A percentile compares a stretch with the other conserved stretches of the same genome.
phyloP scores from a whole-genome alignment of 75 land plant species.

The Cryptomeria japonica region DNA sequence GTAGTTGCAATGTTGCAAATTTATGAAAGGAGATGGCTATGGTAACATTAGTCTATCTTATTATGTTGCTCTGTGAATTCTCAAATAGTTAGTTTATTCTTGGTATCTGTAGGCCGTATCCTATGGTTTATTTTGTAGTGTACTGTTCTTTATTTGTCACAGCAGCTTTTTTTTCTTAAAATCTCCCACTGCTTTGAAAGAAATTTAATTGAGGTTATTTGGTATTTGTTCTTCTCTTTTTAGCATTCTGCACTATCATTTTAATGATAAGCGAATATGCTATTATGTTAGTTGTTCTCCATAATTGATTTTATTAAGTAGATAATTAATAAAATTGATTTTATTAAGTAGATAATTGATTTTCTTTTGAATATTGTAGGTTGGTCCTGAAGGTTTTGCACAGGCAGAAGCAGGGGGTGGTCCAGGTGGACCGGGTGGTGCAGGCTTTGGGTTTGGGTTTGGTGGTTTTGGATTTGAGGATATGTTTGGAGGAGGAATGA shows the following conservation, averaged over 20 bases:
- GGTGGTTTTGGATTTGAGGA: slow-evolving; percentile 8
- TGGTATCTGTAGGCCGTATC: background rate
- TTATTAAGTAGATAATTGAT: background rate
- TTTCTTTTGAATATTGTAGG: background rate
- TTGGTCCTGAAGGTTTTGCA: slow-evolving; percentile 7
- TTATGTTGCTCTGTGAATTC: background rate
- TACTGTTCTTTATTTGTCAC: background rate
- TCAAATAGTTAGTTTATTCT: background rate
- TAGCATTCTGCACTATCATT: background rate
- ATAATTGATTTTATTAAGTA: background rate
- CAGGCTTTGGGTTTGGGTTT: slow-evolving; percentile 5
- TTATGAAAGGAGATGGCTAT: background rate
- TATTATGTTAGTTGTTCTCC: background rate
- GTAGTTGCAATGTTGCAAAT: background rate
- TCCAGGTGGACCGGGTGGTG: background rate
- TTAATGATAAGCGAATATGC: background rate
- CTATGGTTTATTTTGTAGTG: background rate
- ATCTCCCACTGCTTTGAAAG: background rate
- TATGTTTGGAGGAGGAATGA: slow-evolving; percentile 9
- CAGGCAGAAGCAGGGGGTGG: slow-evolving; percentile 9
- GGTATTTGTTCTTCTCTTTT: background rate
- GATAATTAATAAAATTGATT: background rate
- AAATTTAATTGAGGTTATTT: background rate
- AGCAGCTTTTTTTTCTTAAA: background rate
- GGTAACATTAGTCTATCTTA: background rate